Conservation (phyloP, 1,284 basidiomycete genomes). For the Moniliophthora roreri region DNA sequence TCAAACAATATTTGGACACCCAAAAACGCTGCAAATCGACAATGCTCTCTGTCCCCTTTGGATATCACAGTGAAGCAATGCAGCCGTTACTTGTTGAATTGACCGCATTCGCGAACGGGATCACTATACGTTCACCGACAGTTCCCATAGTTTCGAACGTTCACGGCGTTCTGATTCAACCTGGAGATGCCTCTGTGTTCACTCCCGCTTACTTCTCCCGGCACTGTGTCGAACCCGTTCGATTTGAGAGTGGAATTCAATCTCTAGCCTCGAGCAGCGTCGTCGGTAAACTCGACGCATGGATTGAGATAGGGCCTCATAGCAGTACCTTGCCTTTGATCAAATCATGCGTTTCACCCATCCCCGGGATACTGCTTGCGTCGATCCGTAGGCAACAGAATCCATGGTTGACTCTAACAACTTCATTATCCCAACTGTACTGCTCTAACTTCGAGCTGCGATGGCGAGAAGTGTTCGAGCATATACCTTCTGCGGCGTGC, state of each 20-base stretch:
- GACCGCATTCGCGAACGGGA: slow-evolving; percentile 31
- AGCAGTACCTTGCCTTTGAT: slow-evolving; percentile 57
- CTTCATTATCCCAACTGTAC: slow-evolving; percentile 50
- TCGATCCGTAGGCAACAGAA: slow-evolving; percentile 49
- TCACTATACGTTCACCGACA: slow-evolving; percentile 42
- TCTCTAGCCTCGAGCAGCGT: slow-evolving; percentile 32
- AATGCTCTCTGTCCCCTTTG: slow-evolving; percentile 55
- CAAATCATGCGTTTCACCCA: slow-evolving; percentile 35
- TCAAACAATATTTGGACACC: slow-evolving; percentile 42
- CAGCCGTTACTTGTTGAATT: slow-evolving; percentile 50
- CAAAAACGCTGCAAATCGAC: slow-evolving; percentile 36
- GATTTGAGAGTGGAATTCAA: slow-evolving; percentile 51
- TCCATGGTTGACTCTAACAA: slow-evolving; percentile 43
- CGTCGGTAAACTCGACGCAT: slow-evolving; percentile 37
- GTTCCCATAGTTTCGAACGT: slow-evolving; percentile 64
- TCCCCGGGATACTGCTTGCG: slow-evolving; percentile 37
- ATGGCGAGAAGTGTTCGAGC: slow-evolving; percentile 58
- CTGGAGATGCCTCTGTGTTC: slow-evolving; percentile 51
- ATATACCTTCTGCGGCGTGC: slow-evolving; percentile 39
- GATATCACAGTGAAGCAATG: slow-evolving; percentile 67
- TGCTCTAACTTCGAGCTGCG: slow-evolving; percentile 35
- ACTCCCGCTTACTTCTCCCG: slow-evolving; percentile 51
- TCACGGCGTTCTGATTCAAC: slow-evolving; percentile 46
- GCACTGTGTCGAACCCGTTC: slow-evolving; percentile 62
- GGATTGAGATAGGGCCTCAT: slow-evolving; percentile 70